These are phyloP conservation scores for Leishmania major DNA, from an alignment of 208 protist genomes.

Conservation along the genomic window DNA sequence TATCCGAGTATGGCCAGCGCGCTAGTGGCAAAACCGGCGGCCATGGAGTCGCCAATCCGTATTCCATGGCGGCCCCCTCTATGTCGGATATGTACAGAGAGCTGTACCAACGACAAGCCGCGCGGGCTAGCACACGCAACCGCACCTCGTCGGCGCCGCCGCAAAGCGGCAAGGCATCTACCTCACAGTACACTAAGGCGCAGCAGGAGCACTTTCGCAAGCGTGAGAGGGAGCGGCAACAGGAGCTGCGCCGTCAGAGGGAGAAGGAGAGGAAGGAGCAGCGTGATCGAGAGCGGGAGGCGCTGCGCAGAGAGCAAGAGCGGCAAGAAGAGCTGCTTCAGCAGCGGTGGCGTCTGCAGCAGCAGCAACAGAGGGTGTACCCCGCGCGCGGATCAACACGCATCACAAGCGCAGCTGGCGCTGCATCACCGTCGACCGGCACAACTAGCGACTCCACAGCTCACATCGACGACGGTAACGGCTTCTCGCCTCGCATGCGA, in stretches of 20 bases:
- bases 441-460: neutral
- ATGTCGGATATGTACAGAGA: slow-evolving; percentile 46
- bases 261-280: slow-evolving; percentile 51
- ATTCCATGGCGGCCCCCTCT: slow-evolving; percentile 20
- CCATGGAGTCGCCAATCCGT: slow-evolving; percentile 28
- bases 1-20: slow-evolving; percentile 4
- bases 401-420: neutral
- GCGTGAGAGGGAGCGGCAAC: slow-evolving; percentile 68
- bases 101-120: slow-evolving; percentile 31
- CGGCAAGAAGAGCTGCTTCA: slow-evolving; percentile 47
- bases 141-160: slow-evolving; percentile 16
- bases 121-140: slow-evolving; percentile 7
- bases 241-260: slow-evolving; percentile 44
- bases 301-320: slow-evolving; percentile 54
- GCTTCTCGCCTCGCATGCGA: neutral
- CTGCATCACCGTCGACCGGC: neutral
- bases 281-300: slow-evolving; percentile 54
- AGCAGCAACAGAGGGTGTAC: slow-evolving; percentile 15
- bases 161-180: neutral
- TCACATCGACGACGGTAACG: neutral
- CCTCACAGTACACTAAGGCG: slow-evolving; percentile 62
- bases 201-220: slow-evolving; percentile 68
- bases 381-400: neutral
- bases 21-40: neutral
- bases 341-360: slow-evolving; percentile 53